phyloP scores from a whole-genome alignment of 257 asterid genomes.

The Cruciata laevipes region DNA sequence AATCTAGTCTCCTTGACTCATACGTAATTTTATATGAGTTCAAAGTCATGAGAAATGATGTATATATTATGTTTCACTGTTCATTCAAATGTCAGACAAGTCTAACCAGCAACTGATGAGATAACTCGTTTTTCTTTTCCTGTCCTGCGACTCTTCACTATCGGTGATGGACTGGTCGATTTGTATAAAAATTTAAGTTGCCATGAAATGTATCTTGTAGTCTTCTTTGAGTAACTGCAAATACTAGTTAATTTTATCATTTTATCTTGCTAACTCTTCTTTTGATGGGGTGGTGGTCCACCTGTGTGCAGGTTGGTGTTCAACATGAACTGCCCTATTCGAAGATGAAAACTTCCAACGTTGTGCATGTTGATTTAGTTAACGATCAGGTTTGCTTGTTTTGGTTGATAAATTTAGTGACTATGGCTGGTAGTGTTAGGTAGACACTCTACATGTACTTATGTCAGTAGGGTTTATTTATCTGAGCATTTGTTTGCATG shows the following conservation, averaged over 20 bases:
- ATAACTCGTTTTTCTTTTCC: neutral
- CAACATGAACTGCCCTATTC: slow-evolving; percentile 51
- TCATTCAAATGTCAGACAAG: neutral
- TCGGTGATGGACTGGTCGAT: neutral
- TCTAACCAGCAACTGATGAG: slow-evolving; percentile 4
- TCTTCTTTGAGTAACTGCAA: neutral
- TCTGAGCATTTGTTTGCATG: neutral
- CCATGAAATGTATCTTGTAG: neutral
- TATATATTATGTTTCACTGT: too few species aligned
- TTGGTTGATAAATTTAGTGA: slow-evolving; percentile 3
- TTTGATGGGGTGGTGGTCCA: neutral
- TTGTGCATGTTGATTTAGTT: slow-evolving; percentile 51
- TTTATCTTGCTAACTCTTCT: slow-evolving; percentile 1
- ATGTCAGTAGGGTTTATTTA: neutral
- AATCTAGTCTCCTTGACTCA: neutral
- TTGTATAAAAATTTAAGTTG: neutral
- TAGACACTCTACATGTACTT: neutral
- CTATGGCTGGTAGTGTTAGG: neutral
- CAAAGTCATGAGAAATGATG: too few species aligned
- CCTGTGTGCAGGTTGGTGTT: slow-evolving; percentile 68
- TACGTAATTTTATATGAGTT: neutral
- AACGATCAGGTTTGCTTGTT: slow-evolving; percentile 55
- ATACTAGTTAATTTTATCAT: neutral
- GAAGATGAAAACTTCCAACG: slow-evolving; percentile 56
- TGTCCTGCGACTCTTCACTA: neutral